Percentiles rank a stretch among this genome's conserved stretches.
phyloP scores from a whole-genome alignment of 192 early-diverging fungal genomes.

The Podila verticillata region DNA sequence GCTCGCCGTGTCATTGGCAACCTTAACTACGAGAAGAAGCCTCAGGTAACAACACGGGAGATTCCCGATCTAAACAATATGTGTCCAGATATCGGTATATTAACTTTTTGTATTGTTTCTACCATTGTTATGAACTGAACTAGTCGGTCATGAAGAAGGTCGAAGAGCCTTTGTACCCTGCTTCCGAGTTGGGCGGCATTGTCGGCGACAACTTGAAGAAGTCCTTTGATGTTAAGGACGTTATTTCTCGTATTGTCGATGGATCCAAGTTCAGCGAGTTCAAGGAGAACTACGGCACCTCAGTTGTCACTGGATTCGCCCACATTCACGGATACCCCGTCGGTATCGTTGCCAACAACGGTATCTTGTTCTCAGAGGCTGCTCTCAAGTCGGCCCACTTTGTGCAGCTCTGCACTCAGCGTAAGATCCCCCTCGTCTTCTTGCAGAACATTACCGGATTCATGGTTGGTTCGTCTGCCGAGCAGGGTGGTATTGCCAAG shows the following conservation, averaged over 20 bases:
- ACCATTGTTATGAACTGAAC: neutral
- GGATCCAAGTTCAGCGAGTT: conserved; percentile 92
- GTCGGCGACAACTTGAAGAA: conserved; percentile 92
- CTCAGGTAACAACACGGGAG: conserved; percentile 51
- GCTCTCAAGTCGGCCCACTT: conserved; percentile 97
- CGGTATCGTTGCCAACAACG: conserved; percentile 96
- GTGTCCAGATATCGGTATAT: neutral
- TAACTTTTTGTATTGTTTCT: conserved; percentile 1
- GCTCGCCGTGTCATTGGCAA: conserved; percentile 87
- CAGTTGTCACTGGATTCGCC: conserved; percentile 92
- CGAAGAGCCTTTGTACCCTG: conserved; percentile 84
- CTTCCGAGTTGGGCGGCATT: conserved; percentile 90
- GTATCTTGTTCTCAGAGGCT: conserved; percentile 93
- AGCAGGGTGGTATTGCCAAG: conserved; percentile 97
- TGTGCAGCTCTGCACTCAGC: conserved; percentile 90
- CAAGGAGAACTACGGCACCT: conserved; percentile 91
- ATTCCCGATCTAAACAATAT: conserved; percentile 3
- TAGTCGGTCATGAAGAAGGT: conserved; percentile 58
- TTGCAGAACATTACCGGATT: conserved; percentile 97
- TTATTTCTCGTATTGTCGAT: conserved; percentile 95
- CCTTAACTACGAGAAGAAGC: conserved; percentile 82
- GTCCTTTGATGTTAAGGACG: conserved; percentile 89
- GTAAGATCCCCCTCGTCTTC: conserved; percentile 90
- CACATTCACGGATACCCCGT: conserved; percentile 91
- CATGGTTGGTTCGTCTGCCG: conserved; percentile 95